Evolutionary conservation across 495 filamentous ascomycete genomes (phyloP).

Genomic region (Aspergillus taichungensis): DNA sequence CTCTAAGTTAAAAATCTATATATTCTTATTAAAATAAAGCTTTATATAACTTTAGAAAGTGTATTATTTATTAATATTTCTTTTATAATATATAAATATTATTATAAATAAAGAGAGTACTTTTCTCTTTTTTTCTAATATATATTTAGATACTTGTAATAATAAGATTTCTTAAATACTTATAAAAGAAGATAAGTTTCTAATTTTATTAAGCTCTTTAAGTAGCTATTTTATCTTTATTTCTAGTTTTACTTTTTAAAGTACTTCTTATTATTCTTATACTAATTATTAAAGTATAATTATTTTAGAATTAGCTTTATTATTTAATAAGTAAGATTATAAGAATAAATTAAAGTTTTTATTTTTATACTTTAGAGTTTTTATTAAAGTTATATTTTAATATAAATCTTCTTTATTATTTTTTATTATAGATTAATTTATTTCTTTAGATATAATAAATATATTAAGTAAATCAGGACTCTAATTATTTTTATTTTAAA

Average conservation of each 20-base stretch:
- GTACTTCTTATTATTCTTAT: background rate
- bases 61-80: background rate
- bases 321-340: no score
- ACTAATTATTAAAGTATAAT: background rate
- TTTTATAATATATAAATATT: background rate
- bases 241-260: background rate
- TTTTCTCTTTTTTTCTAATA: background rate
- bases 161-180: background rate
- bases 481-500: conserved; percentile 3
- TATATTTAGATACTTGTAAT: background rate
- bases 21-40: no score
- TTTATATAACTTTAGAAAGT: no score
- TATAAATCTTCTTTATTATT: no score
- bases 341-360: no score
- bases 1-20: background rate
- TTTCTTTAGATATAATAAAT: background rate
- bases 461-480: conserved; percentile 1
- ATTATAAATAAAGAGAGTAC: background rate
- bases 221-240: background rate
- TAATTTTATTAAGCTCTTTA: background rate
- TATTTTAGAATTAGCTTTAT: no score
- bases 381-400: no score
- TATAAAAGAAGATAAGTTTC: background rate
- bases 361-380: no score
- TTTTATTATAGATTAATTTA: no score